Percentiles rank a stretch among this genome's conserved stretches.
Evolutionary conservation across 2,329 filamentous ascomycete genomes (phyloP).

Genomic region (Aulographum hederae): DNA sequence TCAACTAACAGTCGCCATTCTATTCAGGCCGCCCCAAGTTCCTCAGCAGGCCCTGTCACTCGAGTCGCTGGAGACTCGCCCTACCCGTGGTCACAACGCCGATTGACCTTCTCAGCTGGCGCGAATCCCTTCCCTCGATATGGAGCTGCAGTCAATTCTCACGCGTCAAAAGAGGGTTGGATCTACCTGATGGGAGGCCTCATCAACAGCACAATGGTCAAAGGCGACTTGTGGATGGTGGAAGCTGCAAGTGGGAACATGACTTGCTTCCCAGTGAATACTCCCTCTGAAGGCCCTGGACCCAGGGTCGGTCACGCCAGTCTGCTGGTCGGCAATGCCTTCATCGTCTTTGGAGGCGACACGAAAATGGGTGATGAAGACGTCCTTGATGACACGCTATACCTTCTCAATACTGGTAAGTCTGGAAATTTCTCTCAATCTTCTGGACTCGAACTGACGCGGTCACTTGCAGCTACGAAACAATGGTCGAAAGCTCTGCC

Average conservation of each 20-base stretch:
- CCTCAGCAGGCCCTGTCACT: not conserved
- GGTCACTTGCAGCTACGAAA: conserved; percentile 51
- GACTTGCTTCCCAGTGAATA: conserved; percentile 79
- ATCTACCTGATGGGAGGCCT: conserved; percentile 96
- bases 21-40: not conserved
- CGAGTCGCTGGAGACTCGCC: conserved; percentile 41
- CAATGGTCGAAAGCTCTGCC: conserved; percentile 95
- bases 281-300: conserved; percentile 83
- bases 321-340: conserved; percentile 90
- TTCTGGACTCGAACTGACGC: conserved; percentile 12
- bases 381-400: conserved; percentile 82
- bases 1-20: not conserved
- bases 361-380: conserved; percentile 93
- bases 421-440: conserved; percentile 8
- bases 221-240: conserved; percentile 95
- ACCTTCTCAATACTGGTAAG: conserved; percentile 94
- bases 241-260: conserved; percentile 49
- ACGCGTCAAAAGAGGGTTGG: conserved; percentile 88
- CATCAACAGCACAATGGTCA: conserved; percentile 87
- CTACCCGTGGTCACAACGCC: conserved; percentile 90
- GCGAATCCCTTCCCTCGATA: conserved; percentile 88
- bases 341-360: conserved; percentile 96
- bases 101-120: conserved; percentile 70
- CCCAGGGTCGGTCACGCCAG: conserved; percentile 89
- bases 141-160: conserved; percentile 84